A percentile compares a stretch with the other conserved stretches of the same genome.
phyloP scores from a whole-genome alignment of 371 early-diverging fungal genomes.

The Mucor indicus region DNA sequence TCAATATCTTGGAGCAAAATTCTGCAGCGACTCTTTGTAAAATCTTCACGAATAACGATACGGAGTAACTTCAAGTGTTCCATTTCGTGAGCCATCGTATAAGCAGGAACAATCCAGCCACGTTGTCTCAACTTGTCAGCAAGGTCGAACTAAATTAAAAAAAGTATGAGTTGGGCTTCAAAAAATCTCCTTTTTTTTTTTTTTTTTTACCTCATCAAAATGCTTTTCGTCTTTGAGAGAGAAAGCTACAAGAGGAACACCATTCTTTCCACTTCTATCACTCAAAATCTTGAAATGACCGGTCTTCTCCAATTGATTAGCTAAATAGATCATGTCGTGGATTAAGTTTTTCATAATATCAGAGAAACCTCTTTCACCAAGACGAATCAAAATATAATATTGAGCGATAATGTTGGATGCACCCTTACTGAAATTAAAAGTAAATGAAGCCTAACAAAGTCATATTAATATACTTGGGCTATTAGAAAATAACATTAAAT shows the following conservation, averaged over 20 bases:
- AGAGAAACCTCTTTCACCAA: constrained; percentile 57
- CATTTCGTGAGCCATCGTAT: constrained; percentile 32
- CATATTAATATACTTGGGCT: no score
- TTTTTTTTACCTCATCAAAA: constrained; percentile 31
- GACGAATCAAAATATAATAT: constrained; percentile 69
- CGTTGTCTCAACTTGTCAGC: constrained; percentile 47
- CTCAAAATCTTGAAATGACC: constrained; percentile 62
- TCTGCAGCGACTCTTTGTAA: constrained; percentile 30
- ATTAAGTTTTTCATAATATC: constrained; percentile 55
- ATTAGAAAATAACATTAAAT: neutral
- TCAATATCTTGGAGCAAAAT: constrained; percentile 29
- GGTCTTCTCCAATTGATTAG: constrained; percentile 47
- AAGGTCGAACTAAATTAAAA: constrained; percentile 44
- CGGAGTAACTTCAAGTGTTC: constrained; percentile 34
- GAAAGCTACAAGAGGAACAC: constrained; percentile 71
- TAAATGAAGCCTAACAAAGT: constrained; percentile 57
- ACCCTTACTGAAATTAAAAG: constrained; percentile 70
- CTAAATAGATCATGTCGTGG: constrained; percentile 47
- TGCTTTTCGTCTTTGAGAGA: constrained; percentile 26
- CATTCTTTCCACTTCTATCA: constrained; percentile 37
- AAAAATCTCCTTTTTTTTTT: no score
- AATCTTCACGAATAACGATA: constrained; percentile 43
- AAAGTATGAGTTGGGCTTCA: no score
- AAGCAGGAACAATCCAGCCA: constrained; percentile 65
- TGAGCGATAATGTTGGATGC: constrained; percentile 65